Evolutionary conservation across 2,329 filamentous ascomycete species (phyloP).

Genomic region (Aaosphaeria pasadenensis): DNA sequence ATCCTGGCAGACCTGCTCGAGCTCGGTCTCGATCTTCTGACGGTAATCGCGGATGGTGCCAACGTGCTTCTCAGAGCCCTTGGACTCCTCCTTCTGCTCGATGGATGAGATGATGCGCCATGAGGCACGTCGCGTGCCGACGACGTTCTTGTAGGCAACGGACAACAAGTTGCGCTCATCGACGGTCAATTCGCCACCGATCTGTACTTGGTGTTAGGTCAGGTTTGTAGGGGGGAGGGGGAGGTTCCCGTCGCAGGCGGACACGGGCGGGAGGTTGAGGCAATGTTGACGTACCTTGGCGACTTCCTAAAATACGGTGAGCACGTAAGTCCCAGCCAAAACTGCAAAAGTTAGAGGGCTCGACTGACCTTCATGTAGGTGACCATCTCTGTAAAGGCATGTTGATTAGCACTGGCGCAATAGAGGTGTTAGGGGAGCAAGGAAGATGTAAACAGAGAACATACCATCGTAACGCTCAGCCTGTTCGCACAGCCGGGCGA

Average conservation of each 20-base stretch:
- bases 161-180: slow-evolving; percentile 88
- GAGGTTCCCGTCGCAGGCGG: background rate
- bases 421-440: slow-evolving; percentile 5
- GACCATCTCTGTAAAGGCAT: slow-evolving; percentile 72
- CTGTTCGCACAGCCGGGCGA: slow-evolving; percentile 99
- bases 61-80: slow-evolving; percentile 95
- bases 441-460: slow-evolving; percentile 25
- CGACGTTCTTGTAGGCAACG: slow-evolving; percentile 99
- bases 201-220: slow-evolving; percentile 38
- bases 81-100: slow-evolving; percentile 99
- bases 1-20: slow-evolving; percentile 98
- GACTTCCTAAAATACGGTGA: slow-evolving; percentile 67
- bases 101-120: slow-evolving; percentile 99
- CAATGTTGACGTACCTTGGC: slow-evolving; percentile 67
- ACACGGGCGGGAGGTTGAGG: slow-evolving; percentile 12
- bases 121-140: slow-evolving; percentile 95
- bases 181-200: slow-evolving; percentile 65
- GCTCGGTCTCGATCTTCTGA: slow-evolving; percentile 95
- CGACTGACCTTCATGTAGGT: slow-evolving; percentile 88
- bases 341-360: slow-evolving; percentile 1
- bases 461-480: slow-evolving; percentile 98
- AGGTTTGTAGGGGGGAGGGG: background rate
- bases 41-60: slow-evolving; percentile 93
- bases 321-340: slow-evolving; percentile 16
- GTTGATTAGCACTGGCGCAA: slow-evolving; percentile 26